Evolutionary conservation across 495 filamentous ascomycete genomes (phyloP).

Genomic region (Penicillium turbatum): DNA sequence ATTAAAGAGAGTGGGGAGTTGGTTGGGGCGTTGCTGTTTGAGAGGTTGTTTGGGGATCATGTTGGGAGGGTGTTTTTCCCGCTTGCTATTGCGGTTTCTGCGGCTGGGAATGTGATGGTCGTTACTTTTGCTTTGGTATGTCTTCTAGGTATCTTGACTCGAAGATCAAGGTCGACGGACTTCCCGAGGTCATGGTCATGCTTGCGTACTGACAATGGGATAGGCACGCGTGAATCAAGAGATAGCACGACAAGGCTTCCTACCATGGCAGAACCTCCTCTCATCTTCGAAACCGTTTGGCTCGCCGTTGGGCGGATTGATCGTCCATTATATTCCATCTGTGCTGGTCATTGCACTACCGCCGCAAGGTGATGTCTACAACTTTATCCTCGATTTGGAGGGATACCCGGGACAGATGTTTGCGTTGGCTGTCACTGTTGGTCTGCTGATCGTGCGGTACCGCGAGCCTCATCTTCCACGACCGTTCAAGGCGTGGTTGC

Average conservation of each 20-base stretch:
- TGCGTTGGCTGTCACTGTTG: slow-evolving; percentile 54
- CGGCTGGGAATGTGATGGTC: slow-evolving; percentile 73
- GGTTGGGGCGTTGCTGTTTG: slow-evolving; percentile 65
- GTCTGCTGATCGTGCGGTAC: slow-evolving; percentile 58
- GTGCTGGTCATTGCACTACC: slow-evolving; percentile 61
- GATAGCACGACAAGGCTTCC: slow-evolving; percentile 63
- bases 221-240: slow-evolving; percentile 69
- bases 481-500: slow-evolving; percentile 65
- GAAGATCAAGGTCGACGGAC: background rate
- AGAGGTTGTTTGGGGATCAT: slow-evolving; percentile 56
- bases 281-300: slow-evolving; percentile 65
- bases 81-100: slow-evolving; percentile 61
- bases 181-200: too few species aligned
- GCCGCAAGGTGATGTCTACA: slow-evolving; percentile 62
- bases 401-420: slow-evolving; percentile 64
- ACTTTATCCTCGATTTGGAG: slow-evolving; percentile 70
- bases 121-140: slow-evolving; percentile 62
- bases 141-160: too few species aligned
- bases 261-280: slow-evolving; percentile 59
- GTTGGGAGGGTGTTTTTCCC: slow-evolving; percentile 57
- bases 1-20: slow-evolving; percentile 64
- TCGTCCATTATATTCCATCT: slow-evolving; percentile 66
- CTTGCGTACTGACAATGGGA: background rate
- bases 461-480: slow-evolving; percentile 56
- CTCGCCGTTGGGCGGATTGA: slow-evolving; percentile 61